These are phyloP conservation scores for Strobilomyces dryophilus DNA, from an alignment of 768 basidiomycete genomes.

Conservation along the genomic window DNA sequence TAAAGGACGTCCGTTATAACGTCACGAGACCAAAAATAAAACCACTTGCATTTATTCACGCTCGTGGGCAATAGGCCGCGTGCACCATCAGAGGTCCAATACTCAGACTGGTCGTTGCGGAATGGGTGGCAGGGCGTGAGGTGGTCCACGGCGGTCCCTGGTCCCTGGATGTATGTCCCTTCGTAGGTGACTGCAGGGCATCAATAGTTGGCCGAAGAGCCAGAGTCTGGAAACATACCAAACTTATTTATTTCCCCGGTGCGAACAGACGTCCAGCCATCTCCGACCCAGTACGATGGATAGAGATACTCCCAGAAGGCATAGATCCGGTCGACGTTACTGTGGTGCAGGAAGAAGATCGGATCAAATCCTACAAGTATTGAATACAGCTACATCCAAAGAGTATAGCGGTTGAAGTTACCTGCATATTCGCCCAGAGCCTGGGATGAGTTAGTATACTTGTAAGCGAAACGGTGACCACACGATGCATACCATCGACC, in stretches of 20 bases:
- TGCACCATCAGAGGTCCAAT: conserved; percentile 14
- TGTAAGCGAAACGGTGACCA: not conserved
- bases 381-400: no score
- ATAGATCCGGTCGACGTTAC: conserved; percentile 17
- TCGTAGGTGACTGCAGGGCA: not conserved
- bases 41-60: conserved; percentile 5
- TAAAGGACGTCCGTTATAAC: not conserved
- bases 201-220: not conserved
- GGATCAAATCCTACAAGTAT: conserved; percentile 12
- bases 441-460: not conserved
- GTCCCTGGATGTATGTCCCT: conserved; percentile 1
- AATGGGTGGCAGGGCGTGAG: conserved; percentile 10
- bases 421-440: conserved; percentile 16
- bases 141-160: not conserved
- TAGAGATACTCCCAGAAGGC: conserved; percentile 20
- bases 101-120: conserved; percentile 1
- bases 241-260: conserved; percentile 1
- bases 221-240: not conserved
- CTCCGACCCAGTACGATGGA: conserved; percentile 15
- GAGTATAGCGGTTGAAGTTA: not conserved
- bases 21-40: not conserved
- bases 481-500: conserved; percentile 11
- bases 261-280: conserved; percentile 3
- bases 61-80: conserved; percentile 6
- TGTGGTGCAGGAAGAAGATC: conserved; percentile 18